Evolutionary conservation across 352 stramenopile species (phyloP).

Genomic region (Phytophthora chlamydospora): DNA sequence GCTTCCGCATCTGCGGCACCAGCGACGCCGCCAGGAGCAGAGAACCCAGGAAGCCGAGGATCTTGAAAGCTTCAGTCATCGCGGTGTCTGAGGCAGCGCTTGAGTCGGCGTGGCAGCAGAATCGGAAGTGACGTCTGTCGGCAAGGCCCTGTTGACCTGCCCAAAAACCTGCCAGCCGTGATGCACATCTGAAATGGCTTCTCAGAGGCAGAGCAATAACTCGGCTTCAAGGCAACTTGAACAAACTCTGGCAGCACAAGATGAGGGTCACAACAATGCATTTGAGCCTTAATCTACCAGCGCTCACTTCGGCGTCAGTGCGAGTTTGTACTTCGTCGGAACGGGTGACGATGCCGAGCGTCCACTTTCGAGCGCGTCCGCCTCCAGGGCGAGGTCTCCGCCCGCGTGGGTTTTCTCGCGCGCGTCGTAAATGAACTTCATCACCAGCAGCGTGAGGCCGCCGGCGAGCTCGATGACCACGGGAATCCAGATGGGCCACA

Average conservation of each 20-base stretch:
- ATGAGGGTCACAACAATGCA: background rate
- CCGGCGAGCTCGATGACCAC: constrained; percentile 44
- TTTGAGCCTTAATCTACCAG: background rate
- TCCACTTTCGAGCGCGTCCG: background rate
- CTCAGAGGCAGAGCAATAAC: no score
- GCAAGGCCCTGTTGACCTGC: background rate
- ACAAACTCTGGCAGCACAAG: no score
- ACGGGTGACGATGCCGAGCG: constrained; percentile 3
- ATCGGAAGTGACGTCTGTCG: constrained; percentile 12
- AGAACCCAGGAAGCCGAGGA: constrained; percentile 54
- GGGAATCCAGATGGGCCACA: constrained; percentile 58
- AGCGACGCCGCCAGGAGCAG: constrained; percentile 49
- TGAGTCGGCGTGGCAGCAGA: constrained; percentile 13
- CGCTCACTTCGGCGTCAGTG: constrained; percentile 24
- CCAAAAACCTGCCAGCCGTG: no score
- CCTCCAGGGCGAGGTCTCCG: background rate
- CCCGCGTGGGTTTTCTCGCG: constrained; percentile 5
- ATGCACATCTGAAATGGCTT: no score
- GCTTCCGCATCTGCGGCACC: constrained; percentile 53
- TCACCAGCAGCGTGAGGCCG: constrained; percentile 34
- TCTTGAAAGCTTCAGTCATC: constrained; percentile 41
- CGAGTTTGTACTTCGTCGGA: constrained; percentile 17
- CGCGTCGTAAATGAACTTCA: constrained; percentile 45
- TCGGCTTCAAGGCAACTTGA: no score
- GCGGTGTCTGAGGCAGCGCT: background rate